Conservation (phyloP, 805 yeast species). For the Kazachstania bromeliacearum region DNA sequence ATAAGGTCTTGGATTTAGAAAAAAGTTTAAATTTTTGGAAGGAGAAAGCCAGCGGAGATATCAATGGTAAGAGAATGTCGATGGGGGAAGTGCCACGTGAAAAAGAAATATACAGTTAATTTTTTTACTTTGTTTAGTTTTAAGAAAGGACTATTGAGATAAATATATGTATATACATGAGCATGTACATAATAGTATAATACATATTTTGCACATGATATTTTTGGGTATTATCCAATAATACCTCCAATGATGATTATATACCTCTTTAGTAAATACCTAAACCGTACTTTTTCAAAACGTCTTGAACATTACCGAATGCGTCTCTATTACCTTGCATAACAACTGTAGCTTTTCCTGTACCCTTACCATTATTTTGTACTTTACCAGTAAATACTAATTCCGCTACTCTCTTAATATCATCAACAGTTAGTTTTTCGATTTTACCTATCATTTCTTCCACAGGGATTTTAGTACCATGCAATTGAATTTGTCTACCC, state of each 20-base stretch:
- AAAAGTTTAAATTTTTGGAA: slow-evolving; percentile 52
- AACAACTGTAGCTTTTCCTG: slow-evolving; percentile 72
- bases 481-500: slow-evolving; percentile 88
- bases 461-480: slow-evolving; percentile 64
- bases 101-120: too few species aligned
- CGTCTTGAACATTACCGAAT: slow-evolving; percentile 73
- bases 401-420: slow-evolving; percentile 64
- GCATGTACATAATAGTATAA: too few species aligned
- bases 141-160: background rate
- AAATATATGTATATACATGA: background rate
- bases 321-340: slow-evolving; percentile 80
- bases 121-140: too few species aligned
- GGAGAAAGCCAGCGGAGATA: slow-evolving; percentile 21
- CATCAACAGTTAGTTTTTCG: slow-evolving; percentile 54
- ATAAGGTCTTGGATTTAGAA: slow-evolving; percentile 42
- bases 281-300: slow-evolving; percentile 61
- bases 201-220: too few species aligned
- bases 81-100: slow-evolving; percentile 10
- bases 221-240: too few species aligned
- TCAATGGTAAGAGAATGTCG: slow-evolving; percentile 7
- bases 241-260: background rate
- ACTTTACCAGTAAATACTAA: slow-evolving; percentile 64
- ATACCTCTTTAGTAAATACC: too few species aligned
- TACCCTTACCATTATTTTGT: slow-evolving; percentile 36
- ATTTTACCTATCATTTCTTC: slow-evolving; percentile 75